A percentile compares a stretch with the other conserved stretches of the same genome.
Evolutionary conservation across 129 eudicot species (phyloP).

Genomic region (Solidago caesia): DNA sequence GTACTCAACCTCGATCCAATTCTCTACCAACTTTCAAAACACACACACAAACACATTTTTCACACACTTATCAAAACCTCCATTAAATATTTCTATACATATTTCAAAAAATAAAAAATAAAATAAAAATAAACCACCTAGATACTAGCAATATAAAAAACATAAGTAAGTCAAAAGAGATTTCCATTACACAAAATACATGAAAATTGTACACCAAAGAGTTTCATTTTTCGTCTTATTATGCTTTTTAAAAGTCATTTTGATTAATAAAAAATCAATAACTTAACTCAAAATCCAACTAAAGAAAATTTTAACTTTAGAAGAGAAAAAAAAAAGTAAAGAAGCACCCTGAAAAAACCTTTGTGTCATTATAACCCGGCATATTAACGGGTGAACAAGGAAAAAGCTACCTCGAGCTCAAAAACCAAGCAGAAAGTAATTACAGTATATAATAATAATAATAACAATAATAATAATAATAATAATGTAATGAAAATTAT

Average conservation of each 20-base stretch:
- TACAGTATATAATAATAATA: conserved; percentile 28
- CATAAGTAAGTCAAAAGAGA: too few species aligned
- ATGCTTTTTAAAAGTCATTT: too few species aligned
- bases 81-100: too few species aligned
- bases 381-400: conserved; percentile 44
- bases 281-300: not conserved
- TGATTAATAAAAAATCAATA: not conserved
- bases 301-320: conserved; percentile 18
- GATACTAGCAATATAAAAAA: too few species aligned
- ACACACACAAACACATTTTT: too few species aligned
- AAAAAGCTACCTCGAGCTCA: conserved; percentile 65
- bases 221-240: not conserved
- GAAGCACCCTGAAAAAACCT: conserved; percentile 9
- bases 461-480: conserved; percentile 18
- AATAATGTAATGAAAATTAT: conserved; percentile 1
- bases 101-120: too few species aligned
- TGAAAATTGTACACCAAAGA: not conserved
- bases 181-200: not conserved
- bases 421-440: conserved; percentile 53
- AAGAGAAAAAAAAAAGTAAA: conserved; percentile 7
- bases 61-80: too few species aligned
- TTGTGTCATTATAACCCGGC: conserved; percentile 28
- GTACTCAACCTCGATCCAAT: too few species aligned
- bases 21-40: too few species aligned
- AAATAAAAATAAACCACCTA: too few species aligned